Evolutionary conservation across 164 flowering plant species (phyloP).

Genomic region (Vitis rupestris): DNA sequence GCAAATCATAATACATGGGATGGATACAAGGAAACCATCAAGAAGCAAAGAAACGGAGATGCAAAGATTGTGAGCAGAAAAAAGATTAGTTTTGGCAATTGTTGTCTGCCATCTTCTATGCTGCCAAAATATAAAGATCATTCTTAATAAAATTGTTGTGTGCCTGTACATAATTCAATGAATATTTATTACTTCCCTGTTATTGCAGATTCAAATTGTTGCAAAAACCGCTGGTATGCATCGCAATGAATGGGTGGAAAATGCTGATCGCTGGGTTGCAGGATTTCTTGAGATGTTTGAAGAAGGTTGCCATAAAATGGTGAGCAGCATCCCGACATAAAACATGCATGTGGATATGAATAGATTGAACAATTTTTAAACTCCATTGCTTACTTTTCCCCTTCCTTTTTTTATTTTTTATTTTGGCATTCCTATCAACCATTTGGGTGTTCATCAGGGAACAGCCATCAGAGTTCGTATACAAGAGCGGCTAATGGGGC

Average conservation of each 20-base stretch:
- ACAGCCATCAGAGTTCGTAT: slow-evolving; percentile 63
- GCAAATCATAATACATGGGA: too few relatives aligned
- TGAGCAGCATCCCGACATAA: slow-evolving; percentile 6
- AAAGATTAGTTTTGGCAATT: too few relatives aligned
- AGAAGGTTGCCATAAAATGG: slow-evolving; percentile 88
- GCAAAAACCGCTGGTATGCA: slow-evolving; percentile 65
- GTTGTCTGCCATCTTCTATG: too few relatives aligned
- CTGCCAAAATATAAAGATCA: too few relatives aligned
- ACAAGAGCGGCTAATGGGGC: slow-evolving; percentile 48
- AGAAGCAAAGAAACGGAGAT: too few relatives aligned
- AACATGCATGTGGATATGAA: neutral
- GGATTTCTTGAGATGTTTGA: slow-evolving; percentile 87
- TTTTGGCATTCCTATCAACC: too few relatives aligned
- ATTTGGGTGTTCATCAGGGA: slow-evolving; percentile 37
- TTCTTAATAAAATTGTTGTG: too few relatives aligned
- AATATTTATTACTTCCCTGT: neutral
- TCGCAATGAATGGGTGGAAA: slow-evolving; percentile 75
- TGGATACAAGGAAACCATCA: too few relatives aligned
- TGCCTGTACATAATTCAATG: too few relatives aligned
- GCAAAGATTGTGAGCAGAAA: too few relatives aligned
- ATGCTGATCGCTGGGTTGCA: slow-evolving; percentile 81
- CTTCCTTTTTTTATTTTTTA: neutral
- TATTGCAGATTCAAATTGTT: slow-evolving; percentile 62
- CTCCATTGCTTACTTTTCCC: neutral
- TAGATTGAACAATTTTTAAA: neutral